Conservation (phyloP, 495 filamentous ascomycete species). For the Cercophora scortea region DNA sequence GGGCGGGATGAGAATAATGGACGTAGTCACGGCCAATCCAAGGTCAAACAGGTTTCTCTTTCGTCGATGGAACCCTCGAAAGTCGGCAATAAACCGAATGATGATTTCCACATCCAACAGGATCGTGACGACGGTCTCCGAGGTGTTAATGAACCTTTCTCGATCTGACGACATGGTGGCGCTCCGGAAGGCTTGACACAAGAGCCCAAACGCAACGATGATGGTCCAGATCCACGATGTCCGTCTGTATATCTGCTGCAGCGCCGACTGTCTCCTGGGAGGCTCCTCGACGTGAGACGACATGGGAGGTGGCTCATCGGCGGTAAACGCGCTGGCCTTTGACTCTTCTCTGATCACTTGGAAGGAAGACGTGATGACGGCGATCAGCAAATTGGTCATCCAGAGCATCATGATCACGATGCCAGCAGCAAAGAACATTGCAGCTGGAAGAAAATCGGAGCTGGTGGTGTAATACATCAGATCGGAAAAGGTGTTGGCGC, state of each 20-base stretch:
- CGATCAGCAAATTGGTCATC: slow-evolving; percentile 94
- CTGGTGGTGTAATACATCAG: slow-evolving; percentile 87
- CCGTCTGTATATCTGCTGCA: slow-evolving; percentile 66
- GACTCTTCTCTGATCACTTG: slow-evolving; percentile 98
- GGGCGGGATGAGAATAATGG: slow-evolving; percentile 75
- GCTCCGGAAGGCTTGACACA: slow-evolving; percentile 68
- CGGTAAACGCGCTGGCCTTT: slow-evolving; percentile 85
- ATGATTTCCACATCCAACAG: slow-evolving; percentile 77
- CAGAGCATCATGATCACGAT: slow-evolving; percentile 93
- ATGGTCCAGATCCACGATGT: slow-evolving; percentile 72
- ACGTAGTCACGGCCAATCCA: slow-evolving; percentile 67
- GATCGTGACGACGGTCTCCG: slow-evolving; percentile 71
- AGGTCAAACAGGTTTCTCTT: slow-evolving; percentile 74
- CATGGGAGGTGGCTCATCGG: slow-evolving; percentile 48
- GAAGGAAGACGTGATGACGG: slow-evolving; percentile 97
- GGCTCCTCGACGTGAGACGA: slow-evolving; percentile 35
- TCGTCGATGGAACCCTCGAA: slow-evolving; percentile 66
- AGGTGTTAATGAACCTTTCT: slow-evolving; percentile 43
- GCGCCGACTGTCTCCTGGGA: slow-evolving; percentile 39
- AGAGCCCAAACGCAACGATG: slow-evolving; percentile 68
- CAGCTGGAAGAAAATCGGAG: slow-evolving; percentile 80
- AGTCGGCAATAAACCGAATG: slow-evolving; percentile 68
- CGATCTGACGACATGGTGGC: slow-evolving; percentile 57
- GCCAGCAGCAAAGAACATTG: slow-evolving; percentile 76
- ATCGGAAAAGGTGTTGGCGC: slow-evolving; percentile 91